phyloP scores from a whole-genome alignment of 768 basidiomycete genomes.

The Suillus cothurnatus region DNA sequence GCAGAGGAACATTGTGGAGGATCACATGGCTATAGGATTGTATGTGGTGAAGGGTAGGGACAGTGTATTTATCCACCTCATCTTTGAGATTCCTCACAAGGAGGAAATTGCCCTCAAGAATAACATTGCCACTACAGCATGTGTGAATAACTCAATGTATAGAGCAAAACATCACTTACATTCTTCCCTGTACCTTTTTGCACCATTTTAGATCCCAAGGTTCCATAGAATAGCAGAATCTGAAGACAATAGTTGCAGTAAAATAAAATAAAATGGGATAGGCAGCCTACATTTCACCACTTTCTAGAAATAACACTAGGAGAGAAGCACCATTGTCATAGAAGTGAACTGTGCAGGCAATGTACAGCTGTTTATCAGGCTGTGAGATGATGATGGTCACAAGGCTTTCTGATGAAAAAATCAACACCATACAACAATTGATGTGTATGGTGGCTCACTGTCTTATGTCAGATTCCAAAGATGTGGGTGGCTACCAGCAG shows the following conservation, averaged over 20 bases:
- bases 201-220: constrained; percentile 8
- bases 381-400: too few relatives aligned
- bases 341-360: neutral
- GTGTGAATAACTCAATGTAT: too few relatives aligned
- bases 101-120: constrained; percentile 9
- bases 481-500: neutral
- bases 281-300: neutral
- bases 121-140: constrained; percentile 5
- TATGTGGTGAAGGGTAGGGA: constrained; percentile 1
- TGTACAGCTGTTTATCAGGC: neutral
- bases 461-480: neutral
- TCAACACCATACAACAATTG: too few relatives aligned
- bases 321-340: constrained; percentile 1
- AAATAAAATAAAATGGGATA: too few relatives aligned
- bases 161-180: too few relatives aligned
- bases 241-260: neutral
- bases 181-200: neutral
- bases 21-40: too few relatives aligned
- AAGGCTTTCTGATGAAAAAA: neutral
- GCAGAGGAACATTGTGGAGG: too few relatives aligned
- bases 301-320: constrained; percentile 6
- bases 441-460: neutral
- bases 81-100: constrained; percentile 13
- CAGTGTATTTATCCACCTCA: constrained; percentile 9
- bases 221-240: constrained; percentile 4